A percentile compares a stretch with the other conserved stretches of the same genome.
phyloP scores from a whole-genome alignment of 23 red algal genomes.

The Cyanidiococcus yangmingshanensis region DNA sequence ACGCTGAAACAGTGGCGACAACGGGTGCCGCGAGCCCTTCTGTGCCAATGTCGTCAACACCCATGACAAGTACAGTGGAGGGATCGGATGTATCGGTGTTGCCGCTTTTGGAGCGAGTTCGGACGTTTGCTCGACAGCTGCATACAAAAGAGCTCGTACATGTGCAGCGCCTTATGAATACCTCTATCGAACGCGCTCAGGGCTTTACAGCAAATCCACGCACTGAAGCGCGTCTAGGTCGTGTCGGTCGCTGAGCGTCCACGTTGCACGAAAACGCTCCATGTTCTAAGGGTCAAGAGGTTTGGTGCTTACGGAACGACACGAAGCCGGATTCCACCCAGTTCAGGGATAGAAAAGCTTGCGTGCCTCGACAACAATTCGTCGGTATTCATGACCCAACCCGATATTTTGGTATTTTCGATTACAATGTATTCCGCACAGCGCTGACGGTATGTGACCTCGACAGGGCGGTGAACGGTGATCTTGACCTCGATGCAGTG shows the following conservation, averaged over 20 bases:
- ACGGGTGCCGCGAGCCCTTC: background rate
- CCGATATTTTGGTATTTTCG: too few species aligned
- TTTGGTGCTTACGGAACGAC: too few species aligned
- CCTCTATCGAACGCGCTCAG: background rate
- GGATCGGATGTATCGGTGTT: background rate
- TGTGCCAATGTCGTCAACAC: background rate
- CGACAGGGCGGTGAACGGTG: too few species aligned
- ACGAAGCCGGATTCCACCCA: too few species aligned
- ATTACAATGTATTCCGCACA: too few species aligned
- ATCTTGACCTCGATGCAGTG: too few species aligned
- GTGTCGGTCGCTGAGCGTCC: background rate
- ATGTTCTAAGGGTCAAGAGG: background rate
- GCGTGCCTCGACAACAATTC: background rate
- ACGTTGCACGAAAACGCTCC: background rate
- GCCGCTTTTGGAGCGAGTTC: background rate
- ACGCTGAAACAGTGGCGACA: background rate
- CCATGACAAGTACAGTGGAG: background rate
- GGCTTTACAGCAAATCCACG: background rate
- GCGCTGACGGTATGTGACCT: too few species aligned
- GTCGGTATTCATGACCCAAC: too few species aligned
- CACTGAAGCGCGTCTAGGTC: slow-evolving; percentile 12
- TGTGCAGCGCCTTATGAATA: background rate
- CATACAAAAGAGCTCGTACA: background rate
- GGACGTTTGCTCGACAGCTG: background rate
- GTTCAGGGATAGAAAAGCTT: background rate